Percentiles rank a stretch among this genome's conserved stretches.
These are phyloP conservation scores for Rusavskia elegans DNA, from an alignment of 495 filamentous ascomycete genomes.

Conservation along the genomic window DNA sequence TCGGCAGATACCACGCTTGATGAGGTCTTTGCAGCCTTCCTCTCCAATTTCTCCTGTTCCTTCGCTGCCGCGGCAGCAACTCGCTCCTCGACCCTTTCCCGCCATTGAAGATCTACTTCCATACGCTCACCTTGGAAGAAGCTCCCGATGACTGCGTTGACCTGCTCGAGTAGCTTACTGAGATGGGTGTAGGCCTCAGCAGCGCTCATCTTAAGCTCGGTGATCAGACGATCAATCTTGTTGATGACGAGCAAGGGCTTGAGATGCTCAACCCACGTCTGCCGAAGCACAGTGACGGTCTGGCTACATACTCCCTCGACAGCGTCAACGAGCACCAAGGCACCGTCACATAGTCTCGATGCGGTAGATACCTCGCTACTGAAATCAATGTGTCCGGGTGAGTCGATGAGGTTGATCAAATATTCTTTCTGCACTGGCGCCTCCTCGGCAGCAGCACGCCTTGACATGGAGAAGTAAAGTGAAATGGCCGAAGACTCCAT, in stretches of 20 bases:
- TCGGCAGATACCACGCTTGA: conserved; percentile 18
- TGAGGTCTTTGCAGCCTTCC: conserved; percentile 26
- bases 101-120: conserved; percentile 96
- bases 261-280: conserved; percentile 91
- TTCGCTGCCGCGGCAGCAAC: conserved; percentile 39
- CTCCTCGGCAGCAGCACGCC: conserved; percentile 49
- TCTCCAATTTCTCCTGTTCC: conserved; percentile 30
- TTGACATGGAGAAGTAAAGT: conserved; percentile 82
- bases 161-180: conserved; percentile 79
- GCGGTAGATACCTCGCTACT: conserved; percentile 96
- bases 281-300: conserved; percentile 89
- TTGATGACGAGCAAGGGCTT: conserved; percentile 93
- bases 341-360: conserved; percentile 87
- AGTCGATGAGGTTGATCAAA: conserved; percentile 95
- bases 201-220: conserved; percentile 84
- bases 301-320: conserved; percentile 98
- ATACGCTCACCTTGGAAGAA: conserved; percentile 98
- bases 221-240: conserved; percentile 90
- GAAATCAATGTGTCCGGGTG: conserved; percentile 96
- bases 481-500: conserved; percentile 99
- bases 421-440: conserved; percentile 66
- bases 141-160: conserved; percentile 93
- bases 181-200: conserved; percentile 79
- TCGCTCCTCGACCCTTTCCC: conserved; percentile 78
- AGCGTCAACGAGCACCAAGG: conserved; percentile 89